Evolutionary conservation across 345 rosid genomes (phyloP).

Genomic region (Geranium brycei): DNA sequence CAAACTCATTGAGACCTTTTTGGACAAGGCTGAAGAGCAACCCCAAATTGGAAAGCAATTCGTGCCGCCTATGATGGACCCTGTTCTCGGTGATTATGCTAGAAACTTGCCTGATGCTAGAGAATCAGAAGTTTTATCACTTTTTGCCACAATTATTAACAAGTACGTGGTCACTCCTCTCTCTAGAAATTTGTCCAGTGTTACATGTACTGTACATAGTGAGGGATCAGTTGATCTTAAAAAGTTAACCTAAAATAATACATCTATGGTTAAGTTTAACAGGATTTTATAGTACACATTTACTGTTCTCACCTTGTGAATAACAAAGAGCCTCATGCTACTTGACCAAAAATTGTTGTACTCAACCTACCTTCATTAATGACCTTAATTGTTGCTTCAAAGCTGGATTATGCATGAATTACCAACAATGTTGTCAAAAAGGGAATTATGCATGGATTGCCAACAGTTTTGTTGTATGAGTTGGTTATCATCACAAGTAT

Average conservation of each 20-base stretch:
- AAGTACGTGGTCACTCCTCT: constrained; percentile 38
- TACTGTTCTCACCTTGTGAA: background rate
- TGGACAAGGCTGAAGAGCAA: constrained; percentile 99
- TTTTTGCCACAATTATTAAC: constrained; percentile 94
- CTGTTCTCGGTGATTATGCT: constrained; percentile 91
- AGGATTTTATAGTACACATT: background rate
- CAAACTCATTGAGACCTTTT: constrained; percentile 91
- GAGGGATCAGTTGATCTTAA: background rate
- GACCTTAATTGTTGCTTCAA: background rate
- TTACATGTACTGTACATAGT: background rate
- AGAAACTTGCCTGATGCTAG: constrained; percentile 99
- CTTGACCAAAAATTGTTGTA: background rate
- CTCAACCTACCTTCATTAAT: background rate
- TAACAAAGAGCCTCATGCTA: background rate
- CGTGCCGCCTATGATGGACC: constrained; percentile 99
- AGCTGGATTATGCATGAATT: background rate
- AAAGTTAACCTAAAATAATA: background rate
- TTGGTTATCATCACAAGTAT: no score
- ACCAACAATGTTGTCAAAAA: no score
- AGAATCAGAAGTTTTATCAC: constrained; percentile 95
- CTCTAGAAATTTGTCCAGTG: background rate
- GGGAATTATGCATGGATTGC: no score
- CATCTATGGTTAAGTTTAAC: background rate
- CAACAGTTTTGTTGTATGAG: no score
- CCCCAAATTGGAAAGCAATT: constrained; percentile 95